Evolutionary conservation across 2,329 filamentous ascomycete genomes (phyloP).

Genomic region (Aotearoamyces nothofagi): DNA sequence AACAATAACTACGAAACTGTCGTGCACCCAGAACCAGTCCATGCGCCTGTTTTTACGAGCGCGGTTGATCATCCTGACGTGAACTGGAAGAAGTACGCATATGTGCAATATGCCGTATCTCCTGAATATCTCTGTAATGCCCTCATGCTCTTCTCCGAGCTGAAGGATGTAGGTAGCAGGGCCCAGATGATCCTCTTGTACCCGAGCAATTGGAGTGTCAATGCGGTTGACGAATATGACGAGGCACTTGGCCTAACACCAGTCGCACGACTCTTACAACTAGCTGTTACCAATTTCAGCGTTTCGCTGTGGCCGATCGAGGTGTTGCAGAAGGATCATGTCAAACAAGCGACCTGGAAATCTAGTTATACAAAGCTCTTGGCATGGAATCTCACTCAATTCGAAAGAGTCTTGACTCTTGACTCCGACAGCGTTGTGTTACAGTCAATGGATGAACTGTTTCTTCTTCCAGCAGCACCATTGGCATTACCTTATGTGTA

Average conservation of each 20-base stretch:
- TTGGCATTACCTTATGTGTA: conserved; percentile 60
- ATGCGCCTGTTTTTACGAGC: no score
- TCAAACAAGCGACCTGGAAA: conserved; percentile 14
- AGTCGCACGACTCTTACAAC: not conserved
- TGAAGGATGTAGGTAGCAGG: conserved; percentile 24
- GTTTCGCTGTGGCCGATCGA: not conserved
- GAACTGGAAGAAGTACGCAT: conserved; percentile 30
- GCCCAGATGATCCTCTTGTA: not conserved
- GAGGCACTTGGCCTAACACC: not conserved
- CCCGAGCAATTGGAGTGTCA: not conserved
- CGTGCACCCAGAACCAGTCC: no score
- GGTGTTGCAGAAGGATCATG: not conserved
- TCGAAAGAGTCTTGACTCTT: conserved; percentile 37
- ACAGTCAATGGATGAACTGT: conserved; percentile 53
- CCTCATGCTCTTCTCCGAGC: conserved; percentile 31
- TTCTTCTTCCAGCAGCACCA: conserved; percentile 43
- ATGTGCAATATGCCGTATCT: conserved; percentile 33
- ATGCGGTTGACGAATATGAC: not conserved
- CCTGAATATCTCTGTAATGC: conserved; percentile 32
- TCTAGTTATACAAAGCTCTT: conserved; percentile 40
- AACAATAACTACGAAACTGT: no score
- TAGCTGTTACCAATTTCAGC: not conserved
- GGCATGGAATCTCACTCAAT: conserved; percentile 38
- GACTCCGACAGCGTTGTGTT: conserved; percentile 52
- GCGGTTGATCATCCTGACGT: no score